These are phyloP conservation scores for Annulohypoxylon truncatum DNA, from an alignment of 2,329 filamentous ascomycete species.

Conservation along the genomic window DNA sequence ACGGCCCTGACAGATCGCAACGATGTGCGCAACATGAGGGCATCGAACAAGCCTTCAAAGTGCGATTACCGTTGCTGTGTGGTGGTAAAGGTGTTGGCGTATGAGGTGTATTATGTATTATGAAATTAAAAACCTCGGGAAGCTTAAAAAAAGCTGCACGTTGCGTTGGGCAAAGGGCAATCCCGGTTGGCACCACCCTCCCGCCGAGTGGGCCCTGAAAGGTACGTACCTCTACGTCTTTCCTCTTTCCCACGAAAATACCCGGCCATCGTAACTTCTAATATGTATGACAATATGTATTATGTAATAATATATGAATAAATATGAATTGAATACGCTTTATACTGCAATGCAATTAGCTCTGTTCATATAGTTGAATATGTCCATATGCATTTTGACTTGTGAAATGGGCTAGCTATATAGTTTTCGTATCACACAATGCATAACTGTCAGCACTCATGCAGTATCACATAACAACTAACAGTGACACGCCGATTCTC, in stretches of 20 bases:
- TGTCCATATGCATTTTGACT: background rate
- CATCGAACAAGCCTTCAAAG: slow-evolving; percentile 52
- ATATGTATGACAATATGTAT: no score
- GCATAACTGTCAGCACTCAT: background rate
- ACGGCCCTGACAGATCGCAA: slow-evolving; percentile 72
- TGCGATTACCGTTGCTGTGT: slow-evolving; percentile 43
- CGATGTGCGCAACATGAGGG: slow-evolving; percentile 76
- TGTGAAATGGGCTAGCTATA: background rate
- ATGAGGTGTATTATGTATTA: slow-evolving; percentile 39
- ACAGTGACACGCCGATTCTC: background rate
- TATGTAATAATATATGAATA: slow-evolving; percentile 1
- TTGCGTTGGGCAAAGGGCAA: slow-evolving; percentile 35
- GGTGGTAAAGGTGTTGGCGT: slow-evolving; percentile 31
- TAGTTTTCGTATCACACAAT: background rate
- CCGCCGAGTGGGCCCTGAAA: slow-evolving; percentile 27
- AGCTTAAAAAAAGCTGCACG: slow-evolving; percentile 33
- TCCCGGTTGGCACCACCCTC: slow-evolving; percentile 27
- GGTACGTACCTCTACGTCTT: slow-evolving; percentile 20
- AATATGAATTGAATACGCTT: background rate
- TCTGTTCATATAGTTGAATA: background rate
- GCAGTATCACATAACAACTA: background rate
- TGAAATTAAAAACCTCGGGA: slow-evolving; percentile 49
- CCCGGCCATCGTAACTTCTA: background rate
- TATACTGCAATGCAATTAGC: background rate
- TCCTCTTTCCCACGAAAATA: background rate